Conservation (phyloP, 192 early-diverging fungal genomes). For the Gaertneriomyces sp. region DNA sequence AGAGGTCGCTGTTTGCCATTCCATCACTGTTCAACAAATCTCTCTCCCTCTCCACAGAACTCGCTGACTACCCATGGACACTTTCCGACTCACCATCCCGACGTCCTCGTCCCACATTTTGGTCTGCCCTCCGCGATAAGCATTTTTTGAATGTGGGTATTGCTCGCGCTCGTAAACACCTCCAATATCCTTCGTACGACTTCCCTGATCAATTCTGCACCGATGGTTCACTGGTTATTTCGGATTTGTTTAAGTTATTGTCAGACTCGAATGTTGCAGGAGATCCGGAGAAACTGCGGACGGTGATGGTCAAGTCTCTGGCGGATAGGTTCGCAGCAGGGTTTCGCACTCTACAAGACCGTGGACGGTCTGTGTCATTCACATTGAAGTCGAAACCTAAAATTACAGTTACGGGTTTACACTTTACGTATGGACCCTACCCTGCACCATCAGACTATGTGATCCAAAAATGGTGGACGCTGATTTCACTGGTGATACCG, state of each 20-base stretch:
- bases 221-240: slow-evolving; percentile 18
- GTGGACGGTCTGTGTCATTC: slow-evolving; percentile 11
- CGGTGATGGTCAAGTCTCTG: slow-evolving; percentile 23
- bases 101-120: slow-evolving; percentile 25
- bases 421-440: slow-evolving; percentile 48
- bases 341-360: slow-evolving; percentile 3
- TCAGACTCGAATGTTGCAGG: slow-evolving; percentile 13
- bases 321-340: slow-evolving; percentile 28
- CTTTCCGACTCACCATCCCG: slow-evolving; percentile 24
- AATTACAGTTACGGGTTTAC: slow-evolving; percentile 25
- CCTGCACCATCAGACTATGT: slow-evolving; percentile 39
- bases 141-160: slow-evolving; percentile 35
- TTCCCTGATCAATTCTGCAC: slow-evolving; percentile 32
- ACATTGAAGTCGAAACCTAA: slow-evolving; percentile 10
- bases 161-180: slow-evolving; percentile 29
- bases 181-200: slow-evolving; percentile 34
- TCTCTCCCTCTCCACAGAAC: slow-evolving; percentile 3
- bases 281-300: slow-evolving; percentile 14
- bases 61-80: slow-evolving; percentile 30
- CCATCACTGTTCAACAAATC: slow-evolving; percentile 6
- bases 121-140: slow-evolving; percentile 32
- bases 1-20: background rate
- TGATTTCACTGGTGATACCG: slow-evolving; percentile 39
- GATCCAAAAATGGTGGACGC: slow-evolving; percentile 41
- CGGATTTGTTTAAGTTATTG: slow-evolving; percentile 15